phyloP scores from a whole-genome alignment of 1,139 yeast genomes.

The Magnusiomyces fungicola region DNA sequence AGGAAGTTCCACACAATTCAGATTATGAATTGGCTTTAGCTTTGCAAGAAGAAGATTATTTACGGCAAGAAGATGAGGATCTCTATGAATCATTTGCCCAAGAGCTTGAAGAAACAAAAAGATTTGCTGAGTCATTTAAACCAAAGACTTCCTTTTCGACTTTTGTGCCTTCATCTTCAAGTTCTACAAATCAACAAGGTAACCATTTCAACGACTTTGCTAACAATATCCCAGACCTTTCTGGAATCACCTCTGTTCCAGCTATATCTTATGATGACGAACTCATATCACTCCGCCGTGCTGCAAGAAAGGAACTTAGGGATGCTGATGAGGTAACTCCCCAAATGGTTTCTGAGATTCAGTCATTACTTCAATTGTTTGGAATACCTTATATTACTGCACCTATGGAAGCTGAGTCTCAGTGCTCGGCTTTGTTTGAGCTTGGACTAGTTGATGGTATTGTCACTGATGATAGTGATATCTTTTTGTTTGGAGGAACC shows the following conservation, averaged over 20 bases:
- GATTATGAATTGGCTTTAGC: conserved; percentile 22
- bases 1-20: too few relatives aligned
- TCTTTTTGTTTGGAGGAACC: conserved; percentile 88
- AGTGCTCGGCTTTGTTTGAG: conserved; percentile 70
- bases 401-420: conserved; percentile 98
- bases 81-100: conserved; percentile 52
- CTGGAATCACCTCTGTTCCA: conserved; percentile 7
- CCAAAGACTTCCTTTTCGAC: conserved; percentile 7
- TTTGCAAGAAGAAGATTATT: conserved; percentile 38
- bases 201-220: too few relatives aligned
- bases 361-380: conserved; percentile 73
- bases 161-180: not conserved
- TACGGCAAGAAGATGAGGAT: conserved; percentile 69
- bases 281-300: conserved; percentile 43
- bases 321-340: conserved; percentile 90
- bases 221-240: conserved; percentile 6
- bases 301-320: conserved; percentile 60
- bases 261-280: conserved; percentile 43
- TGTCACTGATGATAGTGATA: conserved; percentile 95
- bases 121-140: conserved; percentile 47
- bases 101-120: conserved; percentile 67
- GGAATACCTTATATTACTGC: conserved; percentile 94
- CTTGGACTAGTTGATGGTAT: conserved; percentile 85
- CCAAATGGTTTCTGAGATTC: conserved; percentile 83
- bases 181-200: too few relatives aligned